A percentile compares a stretch with the other conserved stretches of the same genome.
Evolutionary conservation across 768 basidiomycete genomes (phyloP).

Genomic region (Crassisporium funariophilum): DNA sequence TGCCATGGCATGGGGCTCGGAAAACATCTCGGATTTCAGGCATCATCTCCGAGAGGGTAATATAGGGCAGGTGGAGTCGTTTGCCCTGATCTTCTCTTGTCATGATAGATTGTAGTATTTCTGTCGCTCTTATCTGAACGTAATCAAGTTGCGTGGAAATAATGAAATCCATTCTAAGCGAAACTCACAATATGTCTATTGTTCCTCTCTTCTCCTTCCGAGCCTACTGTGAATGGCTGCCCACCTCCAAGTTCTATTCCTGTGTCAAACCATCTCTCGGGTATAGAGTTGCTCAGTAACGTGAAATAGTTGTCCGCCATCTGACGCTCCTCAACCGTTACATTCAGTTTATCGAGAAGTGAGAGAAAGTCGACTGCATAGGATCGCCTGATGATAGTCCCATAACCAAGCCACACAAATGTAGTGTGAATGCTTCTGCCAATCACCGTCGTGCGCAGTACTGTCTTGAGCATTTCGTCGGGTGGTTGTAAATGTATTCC

Average conservation of each 20-base stretch:
- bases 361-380: constrained; percentile 48
- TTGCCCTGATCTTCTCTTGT: background rate
- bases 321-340: constrained; percentile 50
- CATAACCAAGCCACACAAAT: constrained; percentile 71
- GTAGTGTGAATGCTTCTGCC: constrained; percentile 47
- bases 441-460: constrained; percentile 45
- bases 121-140: constrained; percentile 45
- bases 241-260: constrained; percentile 63
- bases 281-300: constrained; percentile 53
- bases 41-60: constrained; percentile 20
- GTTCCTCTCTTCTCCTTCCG: constrained; percentile 60
- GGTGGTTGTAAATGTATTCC: constrained; percentile 60
- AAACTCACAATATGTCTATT: constrained; percentile 56
- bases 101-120: constrained; percentile 42
- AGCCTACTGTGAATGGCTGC: constrained; percentile 61
- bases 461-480: constrained; percentile 59
- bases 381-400: constrained; percentile 51
- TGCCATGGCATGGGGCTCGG: constrained; percentile 44
- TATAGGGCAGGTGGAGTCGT: constrained; percentile 22
- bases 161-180: background rate
- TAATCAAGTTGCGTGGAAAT: constrained; percentile 1
- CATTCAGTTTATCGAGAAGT: constrained; percentile 45
- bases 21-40: constrained; percentile 10
- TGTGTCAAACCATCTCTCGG: constrained; percentile 67
- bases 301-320: constrained; percentile 78